Conservation (phyloP, 1,139 yeast species). For the Debaryomyces coudertii region DNA sequence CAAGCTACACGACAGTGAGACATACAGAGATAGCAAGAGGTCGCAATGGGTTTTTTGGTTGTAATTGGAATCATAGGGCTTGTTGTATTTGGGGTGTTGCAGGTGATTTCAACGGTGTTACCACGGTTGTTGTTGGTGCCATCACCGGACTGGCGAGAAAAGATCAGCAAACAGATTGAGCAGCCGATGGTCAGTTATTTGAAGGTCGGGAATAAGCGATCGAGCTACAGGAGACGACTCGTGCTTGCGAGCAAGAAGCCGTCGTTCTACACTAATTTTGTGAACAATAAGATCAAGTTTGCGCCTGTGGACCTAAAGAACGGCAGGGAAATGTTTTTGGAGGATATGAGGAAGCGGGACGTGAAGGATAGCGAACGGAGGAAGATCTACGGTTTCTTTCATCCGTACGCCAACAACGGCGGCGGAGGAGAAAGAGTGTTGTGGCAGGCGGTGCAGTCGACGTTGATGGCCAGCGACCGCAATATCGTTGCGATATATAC, state of each 20-base stretch:
- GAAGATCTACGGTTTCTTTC: conserved; percentile 80
- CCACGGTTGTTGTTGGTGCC: conserved; percentile 50
- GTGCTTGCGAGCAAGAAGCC: conserved; percentile 54
- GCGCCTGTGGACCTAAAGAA: conserved; percentile 34
- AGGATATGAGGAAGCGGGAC: conserved; percentile 37
- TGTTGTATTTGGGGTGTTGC: conserved; percentile 18
- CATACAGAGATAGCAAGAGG: neutral
- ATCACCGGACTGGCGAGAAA: conserved; percentile 46
- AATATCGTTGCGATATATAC: conserved; percentile 79
- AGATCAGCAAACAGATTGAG: conserved; percentile 37
- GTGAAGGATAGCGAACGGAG: conserved; percentile 44
- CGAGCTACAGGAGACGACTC: conserved; percentile 56
- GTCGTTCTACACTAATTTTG: conserved; percentile 49
- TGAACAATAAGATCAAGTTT: conserved; percentile 42
- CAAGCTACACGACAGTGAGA: too few species aligned
- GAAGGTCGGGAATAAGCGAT: conserved; percentile 40
- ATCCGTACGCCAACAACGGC: conserved; percentile 94
- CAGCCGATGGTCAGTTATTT: conserved; percentile 41
- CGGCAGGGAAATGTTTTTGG: conserved; percentile 27
- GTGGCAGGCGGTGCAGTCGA: conserved; percentile 88
- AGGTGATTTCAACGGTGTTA: conserved; percentile 27
- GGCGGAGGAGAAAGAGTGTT: conserved; percentile 98
- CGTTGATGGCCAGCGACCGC: conserved; percentile 52
- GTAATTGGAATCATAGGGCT: neutral
- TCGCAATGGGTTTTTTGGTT: neutral